phyloP scores from a whole-genome alignment of 2,329 filamentous ascomycete species.

The Pezicula radicicola region DNA sequence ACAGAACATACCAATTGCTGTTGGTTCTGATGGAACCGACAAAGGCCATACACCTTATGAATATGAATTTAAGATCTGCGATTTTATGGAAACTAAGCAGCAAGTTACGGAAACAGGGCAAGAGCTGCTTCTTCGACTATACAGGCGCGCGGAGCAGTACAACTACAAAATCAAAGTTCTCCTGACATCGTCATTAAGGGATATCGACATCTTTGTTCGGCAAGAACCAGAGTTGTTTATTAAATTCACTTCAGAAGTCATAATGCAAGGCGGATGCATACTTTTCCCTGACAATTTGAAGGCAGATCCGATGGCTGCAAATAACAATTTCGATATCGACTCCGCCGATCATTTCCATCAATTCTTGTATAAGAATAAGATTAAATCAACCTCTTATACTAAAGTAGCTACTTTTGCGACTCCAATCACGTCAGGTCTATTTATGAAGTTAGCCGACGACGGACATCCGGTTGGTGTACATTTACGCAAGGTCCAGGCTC shows the following conservation, averaged over 20 bases:
- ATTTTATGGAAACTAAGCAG: constrained; percentile 15
- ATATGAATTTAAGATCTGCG: constrained; percentile 13
- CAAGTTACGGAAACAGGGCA: constrained; percentile 8
- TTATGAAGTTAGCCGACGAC: constrained; percentile 13
- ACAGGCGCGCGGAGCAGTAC: constrained; percentile 8
- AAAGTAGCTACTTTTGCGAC: constrained; percentile 20
- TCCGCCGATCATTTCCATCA: constrained; percentile 16
- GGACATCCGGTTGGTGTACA: constrained; percentile 19
- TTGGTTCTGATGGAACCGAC: constrained; percentile 13
- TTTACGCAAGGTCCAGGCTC: constrained; percentile 16
- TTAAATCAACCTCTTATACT: constrained; percentile 20
- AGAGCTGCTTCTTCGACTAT: constrained; percentile 4
- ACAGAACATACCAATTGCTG: constrained; percentile 16
- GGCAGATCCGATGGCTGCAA: constrained; percentile 12
- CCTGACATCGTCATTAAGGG: constrained; percentile 22
- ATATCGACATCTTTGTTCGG: constrained; percentile 17
- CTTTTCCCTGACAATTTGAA: constrained; percentile 5
- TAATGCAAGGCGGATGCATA: constrained; percentile 22
- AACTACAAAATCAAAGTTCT: constrained; percentile 20
- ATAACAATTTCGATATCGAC: constrained; percentile 21
- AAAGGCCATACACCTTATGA: constrained; percentile 12
- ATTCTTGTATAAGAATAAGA: constrained; percentile 13
- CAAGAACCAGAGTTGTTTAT: constrained; percentile 9
- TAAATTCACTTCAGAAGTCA: constrained; percentile 10
- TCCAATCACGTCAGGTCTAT: constrained; percentile 12